Evolutionary conservation across 345 rosid genomes (phyloP).

Genomic region (Isatis tinctoria): DNA sequence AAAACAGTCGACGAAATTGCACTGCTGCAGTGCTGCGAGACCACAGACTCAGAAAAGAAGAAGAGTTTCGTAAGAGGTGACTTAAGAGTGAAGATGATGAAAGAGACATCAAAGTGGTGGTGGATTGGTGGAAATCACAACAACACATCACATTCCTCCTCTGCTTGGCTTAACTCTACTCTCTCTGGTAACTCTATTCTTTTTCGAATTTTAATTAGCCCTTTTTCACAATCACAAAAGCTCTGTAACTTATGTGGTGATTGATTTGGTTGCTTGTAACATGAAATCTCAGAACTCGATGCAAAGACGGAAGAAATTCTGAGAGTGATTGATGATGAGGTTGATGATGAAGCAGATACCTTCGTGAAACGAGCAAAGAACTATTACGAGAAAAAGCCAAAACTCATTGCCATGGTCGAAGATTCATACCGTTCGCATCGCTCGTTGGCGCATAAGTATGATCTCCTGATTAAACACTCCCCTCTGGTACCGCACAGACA

Average conservation of each 20-base stretch:
- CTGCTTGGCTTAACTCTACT: too few species aligned
- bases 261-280: background rate
- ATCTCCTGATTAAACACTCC: background rate
- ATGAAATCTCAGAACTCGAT: background rate
- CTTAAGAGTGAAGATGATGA: too few species aligned
- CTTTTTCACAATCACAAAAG: too few species aligned
- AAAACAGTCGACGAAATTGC: too few species aligned
- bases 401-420: conserved; percentile 4
- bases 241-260: background rate
- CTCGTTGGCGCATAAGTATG: conserved; percentile 1
- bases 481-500: background rate
- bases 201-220: too few species aligned
- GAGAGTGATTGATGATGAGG: conserved; percentile 11
- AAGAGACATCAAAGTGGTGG: too few species aligned
- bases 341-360: conserved; percentile 9
- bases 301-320: conserved; percentile 6
- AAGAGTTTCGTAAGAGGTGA: too few species aligned
- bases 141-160: too few species aligned
- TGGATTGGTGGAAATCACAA: too few species aligned
- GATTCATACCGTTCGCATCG: conserved; percentile 13
- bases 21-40: too few species aligned
- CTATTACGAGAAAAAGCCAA: conserved; percentile 7
- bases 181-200: too few species aligned
- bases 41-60: too few species aligned
- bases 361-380: conserved; percentile 5